Percentiles rank a stretch among this genome's conserved stretches.
These are phyloP conservation scores for Xylaria palmicola DNA, from an alignment of 495 filamentous ascomycete species.

Conservation along the genomic window DNA sequence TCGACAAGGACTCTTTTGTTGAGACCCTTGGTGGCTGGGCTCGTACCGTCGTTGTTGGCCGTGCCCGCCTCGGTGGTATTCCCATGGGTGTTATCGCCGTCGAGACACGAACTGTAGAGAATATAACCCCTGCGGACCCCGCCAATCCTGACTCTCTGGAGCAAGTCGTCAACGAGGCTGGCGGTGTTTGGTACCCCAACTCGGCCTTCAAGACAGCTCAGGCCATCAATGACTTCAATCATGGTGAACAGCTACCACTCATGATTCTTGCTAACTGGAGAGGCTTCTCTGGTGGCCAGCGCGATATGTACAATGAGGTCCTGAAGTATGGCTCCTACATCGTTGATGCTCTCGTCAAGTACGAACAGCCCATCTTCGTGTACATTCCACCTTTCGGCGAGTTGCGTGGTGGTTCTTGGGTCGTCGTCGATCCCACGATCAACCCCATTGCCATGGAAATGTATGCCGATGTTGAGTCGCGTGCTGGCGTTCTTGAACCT, in stretches of 20 bases:
- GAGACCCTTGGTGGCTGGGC: constrained; percentile 97
- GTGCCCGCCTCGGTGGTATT: constrained; percentile 94
- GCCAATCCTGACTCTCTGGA: constrained; percentile 98
- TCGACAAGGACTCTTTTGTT: constrained; percentile 95
- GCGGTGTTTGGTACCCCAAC: constrained; percentile 99
- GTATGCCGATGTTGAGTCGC: constrained; percentile 96
- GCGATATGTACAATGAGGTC: constrained; percentile 99
- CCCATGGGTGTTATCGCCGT: constrained; percentile 98
- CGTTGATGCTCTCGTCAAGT: constrained; percentile 96
- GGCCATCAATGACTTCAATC: constrained; percentile 98
- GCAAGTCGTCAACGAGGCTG: constrained; percentile 87
- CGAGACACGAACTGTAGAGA: constrained; percentile 93
- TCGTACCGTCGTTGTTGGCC: constrained; percentile 92
- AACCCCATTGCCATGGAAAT: constrained; percentile 97
- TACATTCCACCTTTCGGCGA: constrained; percentile 98
- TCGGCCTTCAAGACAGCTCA: constrained; percentile 99
- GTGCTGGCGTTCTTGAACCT: constrained; percentile 95
- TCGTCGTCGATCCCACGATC: constrained; percentile 97
- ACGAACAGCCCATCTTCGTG: constrained; percentile 96
- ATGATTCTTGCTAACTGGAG: constrained; percentile 99
- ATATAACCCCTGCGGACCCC: constrained; percentile 95
- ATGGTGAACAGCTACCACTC: constrained; percentile 94
- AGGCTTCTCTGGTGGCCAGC: constrained; percentile 98
- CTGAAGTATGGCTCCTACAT: constrained; percentile 99
- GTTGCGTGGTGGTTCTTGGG: constrained; percentile 98